These are phyloP conservation scores for Staphylotrichum tortipilum DNA, from an alignment of 495 filamentous ascomycete genomes.

Conservation along the genomic window DNA sequence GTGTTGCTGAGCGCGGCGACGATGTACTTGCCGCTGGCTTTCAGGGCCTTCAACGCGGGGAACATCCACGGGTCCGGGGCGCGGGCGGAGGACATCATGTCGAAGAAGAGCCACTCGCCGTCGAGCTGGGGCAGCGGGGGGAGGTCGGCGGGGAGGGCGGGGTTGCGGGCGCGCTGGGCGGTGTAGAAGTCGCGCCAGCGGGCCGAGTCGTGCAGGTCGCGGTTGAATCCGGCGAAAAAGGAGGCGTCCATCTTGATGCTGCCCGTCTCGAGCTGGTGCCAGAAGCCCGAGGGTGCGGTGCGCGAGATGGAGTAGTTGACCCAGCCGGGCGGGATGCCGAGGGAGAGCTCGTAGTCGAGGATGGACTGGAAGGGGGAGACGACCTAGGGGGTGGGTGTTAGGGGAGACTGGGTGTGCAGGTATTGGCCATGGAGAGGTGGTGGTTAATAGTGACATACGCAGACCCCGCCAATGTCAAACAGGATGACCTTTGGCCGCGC, in stretches of 20 bases:
- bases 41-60: slow-evolving; percentile 66
- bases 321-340: slow-evolving; percentile 75
- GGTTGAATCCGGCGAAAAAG: slow-evolving; percentile 71
- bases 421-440: too few relatives aligned
- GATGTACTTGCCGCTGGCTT: slow-evolving; percentile 54
- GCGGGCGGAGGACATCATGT: slow-evolving; percentile 76
- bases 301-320: slow-evolving; percentile 81
- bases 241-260: slow-evolving; percentile 59
- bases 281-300: slow-evolving; percentile 70
- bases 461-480: slow-evolving; percentile 96
- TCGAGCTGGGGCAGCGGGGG: slow-evolving; percentile 68
- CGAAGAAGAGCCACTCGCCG: slow-evolving; percentile 74
- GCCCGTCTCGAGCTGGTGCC: slow-evolving; percentile 75
- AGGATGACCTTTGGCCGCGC: slow-evolving; percentile 67
- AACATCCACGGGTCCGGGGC: slow-evolving; percentile 77
- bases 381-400: slow-evolving; percentile 52
- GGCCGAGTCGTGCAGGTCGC: slow-evolving; percentile 55
- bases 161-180: slow-evolving; percentile 27
- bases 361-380: slow-evolving; percentile 89
- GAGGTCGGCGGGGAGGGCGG: slow-evolving; percentile 24
- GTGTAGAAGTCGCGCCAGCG: slow-evolving; percentile 54
- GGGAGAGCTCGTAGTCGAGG: slow-evolving; percentile 69
- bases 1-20: slow-evolving; percentile 86
- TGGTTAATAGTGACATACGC: too few relatives aligned
- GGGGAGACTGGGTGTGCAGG: not conserved